These are phyloP conservation scores for Cystofilobasidium macerans DNA, from an alignment of 768 basidiomycete genomes.

Conservation along the genomic window DNA sequence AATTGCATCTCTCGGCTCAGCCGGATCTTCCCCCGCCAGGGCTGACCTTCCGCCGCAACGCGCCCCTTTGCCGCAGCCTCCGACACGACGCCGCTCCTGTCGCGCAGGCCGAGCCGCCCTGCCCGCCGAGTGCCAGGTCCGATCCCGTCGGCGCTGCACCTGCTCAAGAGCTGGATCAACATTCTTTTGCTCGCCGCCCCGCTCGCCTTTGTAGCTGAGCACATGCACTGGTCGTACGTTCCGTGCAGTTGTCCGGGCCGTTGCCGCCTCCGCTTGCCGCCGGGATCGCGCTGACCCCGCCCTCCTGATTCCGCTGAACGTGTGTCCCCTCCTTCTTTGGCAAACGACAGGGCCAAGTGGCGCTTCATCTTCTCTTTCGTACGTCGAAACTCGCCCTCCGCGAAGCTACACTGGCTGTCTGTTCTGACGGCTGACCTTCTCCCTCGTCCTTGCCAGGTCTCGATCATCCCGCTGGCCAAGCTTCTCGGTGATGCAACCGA, in stretches of 20 bases:
- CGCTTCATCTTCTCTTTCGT: slow-evolving; percentile 23
- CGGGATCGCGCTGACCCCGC: neutral
- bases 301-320: neutral
- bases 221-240: slow-evolving; percentile 9
- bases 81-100: neutral
- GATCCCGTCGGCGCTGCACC: slow-evolving; percentile 33
- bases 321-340: neutral
- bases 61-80: neutral
- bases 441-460: slow-evolving; percentile 53
- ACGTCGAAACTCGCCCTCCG: no score
- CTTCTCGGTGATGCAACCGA: slow-evolving; percentile 44
- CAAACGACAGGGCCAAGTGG: neutral
- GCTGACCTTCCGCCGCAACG: neutral
- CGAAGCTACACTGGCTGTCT: no score
- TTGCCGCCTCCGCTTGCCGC: no score
- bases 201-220: slow-evolving; percentile 13
- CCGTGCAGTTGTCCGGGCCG: no score
- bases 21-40: no score
- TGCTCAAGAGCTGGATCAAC: slow-evolving; percentile 33
- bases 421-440: slow-evolving; percentile 9
- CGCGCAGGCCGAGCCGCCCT: neutral
- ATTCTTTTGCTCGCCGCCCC: slow-evolving; percentile 25
- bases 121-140: neutral
- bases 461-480: slow-evolving; percentile 79
- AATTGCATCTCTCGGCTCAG: no score